phyloP scores from a whole-genome alignment of 2,329 filamentous ascomycete genomes.

The Fusarium decemcellulare region DNA sequence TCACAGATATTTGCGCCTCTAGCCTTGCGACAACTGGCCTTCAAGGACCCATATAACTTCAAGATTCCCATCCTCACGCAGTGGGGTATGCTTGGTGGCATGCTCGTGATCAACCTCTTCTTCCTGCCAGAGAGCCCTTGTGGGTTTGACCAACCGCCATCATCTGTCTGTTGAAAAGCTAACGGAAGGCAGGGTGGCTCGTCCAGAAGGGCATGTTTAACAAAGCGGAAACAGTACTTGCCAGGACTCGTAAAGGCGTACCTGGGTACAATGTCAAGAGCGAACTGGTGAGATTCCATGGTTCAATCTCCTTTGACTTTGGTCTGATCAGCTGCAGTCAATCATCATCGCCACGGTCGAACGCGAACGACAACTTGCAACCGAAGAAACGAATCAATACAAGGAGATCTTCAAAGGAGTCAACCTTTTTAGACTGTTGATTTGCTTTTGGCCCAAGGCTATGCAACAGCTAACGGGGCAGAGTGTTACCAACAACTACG shows the following conservation, averaged over 20 bases:
- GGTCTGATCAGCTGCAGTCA: background rate
- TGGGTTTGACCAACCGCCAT: background rate
- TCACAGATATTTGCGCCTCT: constrained; percentile 16
- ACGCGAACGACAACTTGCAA: background rate
- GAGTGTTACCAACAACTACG: constrained; percentile 20
- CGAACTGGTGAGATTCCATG: background rate
- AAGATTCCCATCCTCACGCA: constrained; percentile 9
- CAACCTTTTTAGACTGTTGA: constrained; percentile 15
- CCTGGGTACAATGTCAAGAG: constrained; percentile 11
- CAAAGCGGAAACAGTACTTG: constrained; percentile 7
- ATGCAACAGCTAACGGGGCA: constrained; percentile 17
- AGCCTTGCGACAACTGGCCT: constrained; percentile 12
- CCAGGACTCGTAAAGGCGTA: constrained; percentile 9
- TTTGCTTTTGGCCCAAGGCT: constrained; percentile 19
- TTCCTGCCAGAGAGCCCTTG: constrained; percentile 13
- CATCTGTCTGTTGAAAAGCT: background rate
- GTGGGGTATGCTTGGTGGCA: constrained; percentile 16
- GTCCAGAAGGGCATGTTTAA: constrained; percentile 6
- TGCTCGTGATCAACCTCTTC: constrained; percentile 18
- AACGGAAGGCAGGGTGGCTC: constrained; percentile 1
- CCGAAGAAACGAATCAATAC: background rate
- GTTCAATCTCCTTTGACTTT: background rate
- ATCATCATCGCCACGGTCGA: constrained; percentile 4
- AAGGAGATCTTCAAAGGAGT: constrained; percentile 10
- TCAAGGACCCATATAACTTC: constrained; percentile 17